phyloP scores from a whole-genome alignment of 75 land plant genomes.

The Azolla pinnata region DNA sequence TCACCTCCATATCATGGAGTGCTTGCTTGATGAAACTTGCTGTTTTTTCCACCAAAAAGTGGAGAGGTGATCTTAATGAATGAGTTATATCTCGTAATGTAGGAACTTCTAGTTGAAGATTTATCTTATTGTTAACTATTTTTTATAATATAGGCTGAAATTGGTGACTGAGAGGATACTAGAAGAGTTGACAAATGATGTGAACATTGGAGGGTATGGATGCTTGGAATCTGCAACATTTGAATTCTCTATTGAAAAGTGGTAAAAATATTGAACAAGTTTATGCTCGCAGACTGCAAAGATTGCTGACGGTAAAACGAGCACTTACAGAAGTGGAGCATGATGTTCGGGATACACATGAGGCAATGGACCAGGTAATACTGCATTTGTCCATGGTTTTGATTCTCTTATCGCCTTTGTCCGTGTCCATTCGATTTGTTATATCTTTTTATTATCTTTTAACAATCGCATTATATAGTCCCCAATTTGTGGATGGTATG shows the following conservation, averaged over 20 bases:
- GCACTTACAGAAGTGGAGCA: slow-evolving; percentile 48
- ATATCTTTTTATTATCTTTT: too few relatives aligned
- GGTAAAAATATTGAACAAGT: too few relatives aligned
- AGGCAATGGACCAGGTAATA: slow-evolving; percentile 43
- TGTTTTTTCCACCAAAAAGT: slow-evolving; percentile 42
- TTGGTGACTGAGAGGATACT: slow-evolving; percentile 34
- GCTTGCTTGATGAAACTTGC: slow-evolving; percentile 44
- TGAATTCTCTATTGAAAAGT: background rate
- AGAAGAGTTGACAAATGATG: slow-evolving; percentile 37
- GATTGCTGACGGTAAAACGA: slow-evolving; percentile 35
- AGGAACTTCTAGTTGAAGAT: background rate
- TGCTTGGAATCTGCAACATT: background rate
- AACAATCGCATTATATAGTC: too few relatives aligned
- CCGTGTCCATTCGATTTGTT: too few relatives aligned
- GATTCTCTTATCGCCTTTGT: too few relatives aligned
- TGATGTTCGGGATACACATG: slow-evolving; percentile 41
- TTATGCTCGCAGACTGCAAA: slow-evolving; percentile 28
- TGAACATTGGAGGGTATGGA: slow-evolving; percentile 36
- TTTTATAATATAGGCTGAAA: slow-evolving; percentile 25
- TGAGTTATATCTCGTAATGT: background rate
- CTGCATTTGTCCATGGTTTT: too few relatives aligned
- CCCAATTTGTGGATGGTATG: too few relatives aligned
- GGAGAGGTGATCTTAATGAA: slow-evolving; percentile 23
- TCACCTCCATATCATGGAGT: slow-evolving; percentile 40
- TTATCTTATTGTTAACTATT: background rate